A percentile compares a stretch with the other conserved stretches of the same genome.
phyloP scores from a whole-genome alignment of 2,329 filamentous ascomycete genomes.

The Colletotrichum sp. region DNA sequence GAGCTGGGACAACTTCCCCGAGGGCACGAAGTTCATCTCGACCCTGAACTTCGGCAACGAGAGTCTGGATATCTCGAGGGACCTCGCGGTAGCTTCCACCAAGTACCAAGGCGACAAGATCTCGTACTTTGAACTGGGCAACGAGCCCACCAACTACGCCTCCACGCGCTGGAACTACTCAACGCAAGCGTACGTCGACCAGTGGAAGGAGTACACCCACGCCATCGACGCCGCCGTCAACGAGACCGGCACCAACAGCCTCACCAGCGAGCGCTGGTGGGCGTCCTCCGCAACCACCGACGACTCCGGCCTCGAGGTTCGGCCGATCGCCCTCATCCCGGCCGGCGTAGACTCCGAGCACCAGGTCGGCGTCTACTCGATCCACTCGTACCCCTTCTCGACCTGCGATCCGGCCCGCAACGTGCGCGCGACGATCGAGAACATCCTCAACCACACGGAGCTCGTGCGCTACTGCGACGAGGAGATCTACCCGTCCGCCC shows the following conservation, averaged over 20 bases:
- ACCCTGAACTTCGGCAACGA: constrained; percentile 24
- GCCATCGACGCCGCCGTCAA: constrained; percentile 6
- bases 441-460: constrained; percentile 18
- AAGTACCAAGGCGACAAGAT: constrained; percentile 18
- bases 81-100: constrained; percentile 17
- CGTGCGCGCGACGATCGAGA: not conserved
- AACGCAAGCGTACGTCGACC: constrained; percentile 13
- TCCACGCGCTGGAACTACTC: constrained; percentile 16
- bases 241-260: not conserved
- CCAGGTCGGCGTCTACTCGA: constrained; percentile 18
- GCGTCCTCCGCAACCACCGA: constrained; percentile 24
- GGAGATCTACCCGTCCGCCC: constrained; percentile 11
- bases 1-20: constrained; percentile 21
- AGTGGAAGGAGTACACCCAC: constrained; percentile 7
- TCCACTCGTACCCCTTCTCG: constrained; percentile 16
- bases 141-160: constrained; percentile 22
- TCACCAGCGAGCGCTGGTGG: constrained; percentile 17
- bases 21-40: constrained; percentile 20
- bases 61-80: constrained; percentile 20
- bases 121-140: constrained; percentile 22
- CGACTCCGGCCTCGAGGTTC: constrained; percentile 17
- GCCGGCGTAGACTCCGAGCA: constrained; percentile 18
- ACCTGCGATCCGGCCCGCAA: constrained; percentile 7
- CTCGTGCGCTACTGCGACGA: constrained; percentile 17
- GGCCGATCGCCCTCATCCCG: constrained; percentile 22